These are phyloP conservation scores for Trichophyton simii DNA, from an alignment of 2,329 filamentous ascomycete genomes.

Conservation along the genomic window DNA sequence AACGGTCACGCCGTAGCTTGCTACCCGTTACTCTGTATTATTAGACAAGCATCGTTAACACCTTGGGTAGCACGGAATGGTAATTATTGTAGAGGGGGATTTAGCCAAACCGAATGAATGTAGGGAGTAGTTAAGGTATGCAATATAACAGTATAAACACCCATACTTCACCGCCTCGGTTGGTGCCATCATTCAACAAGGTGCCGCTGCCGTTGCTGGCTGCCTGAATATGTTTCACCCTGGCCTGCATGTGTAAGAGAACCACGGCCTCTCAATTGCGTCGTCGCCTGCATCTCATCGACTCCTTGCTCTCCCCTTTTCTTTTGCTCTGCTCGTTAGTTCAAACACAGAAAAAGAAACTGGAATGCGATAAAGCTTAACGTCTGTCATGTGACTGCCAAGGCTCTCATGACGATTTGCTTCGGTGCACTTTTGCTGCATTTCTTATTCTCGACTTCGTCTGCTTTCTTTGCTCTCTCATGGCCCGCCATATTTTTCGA, in stretches of 20 bases:
- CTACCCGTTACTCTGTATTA: background rate
- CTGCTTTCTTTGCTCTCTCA: background rate
- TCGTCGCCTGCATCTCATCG: background rate
- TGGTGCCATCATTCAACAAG: background rate
- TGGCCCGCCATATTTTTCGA: background rate
- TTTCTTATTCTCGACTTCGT: background rate
- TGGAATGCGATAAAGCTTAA: background rate
- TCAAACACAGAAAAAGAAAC: background rate
- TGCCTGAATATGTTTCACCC: background rate
- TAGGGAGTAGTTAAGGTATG: background rate
- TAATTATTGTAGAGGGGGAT: no score
- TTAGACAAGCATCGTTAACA: background rate
- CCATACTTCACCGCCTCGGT: background rate
- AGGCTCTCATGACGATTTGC: background rate
- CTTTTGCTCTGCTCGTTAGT: background rate
- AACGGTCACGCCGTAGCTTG: background rate
- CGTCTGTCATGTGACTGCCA: background rate
- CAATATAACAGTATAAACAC: background rate
- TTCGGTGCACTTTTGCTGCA: no score
- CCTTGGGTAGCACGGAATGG: background rate
- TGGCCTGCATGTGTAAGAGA: background rate
- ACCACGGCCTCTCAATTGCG: background rate
- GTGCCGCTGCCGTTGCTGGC: background rate
- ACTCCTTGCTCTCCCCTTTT: background rate
- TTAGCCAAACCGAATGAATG: background rate